Conservation (phyloP, 345 rosid genomes). For the Boechera retrofracta region DNA sequence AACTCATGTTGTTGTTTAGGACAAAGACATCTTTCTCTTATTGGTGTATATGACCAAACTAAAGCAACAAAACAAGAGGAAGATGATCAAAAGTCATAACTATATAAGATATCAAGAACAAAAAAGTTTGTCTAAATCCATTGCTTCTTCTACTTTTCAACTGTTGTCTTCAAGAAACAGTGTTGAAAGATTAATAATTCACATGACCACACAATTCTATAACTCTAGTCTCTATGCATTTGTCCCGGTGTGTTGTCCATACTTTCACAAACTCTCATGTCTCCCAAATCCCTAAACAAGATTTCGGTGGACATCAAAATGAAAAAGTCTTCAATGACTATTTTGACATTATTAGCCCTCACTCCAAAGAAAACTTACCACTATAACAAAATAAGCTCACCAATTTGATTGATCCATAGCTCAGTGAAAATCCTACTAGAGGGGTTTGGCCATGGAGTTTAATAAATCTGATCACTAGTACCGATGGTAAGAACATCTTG, state of each 20-base stretch:
- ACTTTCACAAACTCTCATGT: conserved; percentile 44
- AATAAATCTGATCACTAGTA: background rate
- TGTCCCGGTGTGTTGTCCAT: conserved; percentile 45
- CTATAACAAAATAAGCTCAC: background rate
- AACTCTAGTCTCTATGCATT: conserved; percentile 46
- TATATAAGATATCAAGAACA: conserved; percentile 16
- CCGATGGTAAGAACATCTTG: background rate
- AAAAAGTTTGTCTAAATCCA: conserved; percentile 38
- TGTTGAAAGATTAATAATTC: conserved; percentile 36
- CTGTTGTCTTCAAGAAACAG: conserved; percentile 26
- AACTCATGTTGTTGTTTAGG: conserved; percentile 32
- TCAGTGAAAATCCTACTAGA: conserved; percentile 8
- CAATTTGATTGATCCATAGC: background rate
- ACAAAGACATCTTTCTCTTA: conserved; percentile 27
- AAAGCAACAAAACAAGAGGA: conserved; percentile 45
- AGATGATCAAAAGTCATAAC: conserved; percentile 29
- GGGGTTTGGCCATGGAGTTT: conserved; percentile 11
- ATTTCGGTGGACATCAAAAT: conserved; percentile 20
- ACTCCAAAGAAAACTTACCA: conserved; percentile 12
- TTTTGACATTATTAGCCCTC: conserved; percentile 7
- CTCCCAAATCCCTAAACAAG: conserved; percentile 41
- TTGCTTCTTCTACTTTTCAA: conserved; percentile 26
- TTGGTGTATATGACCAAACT: conserved; percentile 25
- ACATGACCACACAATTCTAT: conserved; percentile 39
- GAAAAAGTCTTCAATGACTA: background rate